Evolutionary conservation across 441 rosid genomes (phyloP), one percentile per base, ranked within the genome.

Genomic region (Arabidopsis lyrata): DNA sequence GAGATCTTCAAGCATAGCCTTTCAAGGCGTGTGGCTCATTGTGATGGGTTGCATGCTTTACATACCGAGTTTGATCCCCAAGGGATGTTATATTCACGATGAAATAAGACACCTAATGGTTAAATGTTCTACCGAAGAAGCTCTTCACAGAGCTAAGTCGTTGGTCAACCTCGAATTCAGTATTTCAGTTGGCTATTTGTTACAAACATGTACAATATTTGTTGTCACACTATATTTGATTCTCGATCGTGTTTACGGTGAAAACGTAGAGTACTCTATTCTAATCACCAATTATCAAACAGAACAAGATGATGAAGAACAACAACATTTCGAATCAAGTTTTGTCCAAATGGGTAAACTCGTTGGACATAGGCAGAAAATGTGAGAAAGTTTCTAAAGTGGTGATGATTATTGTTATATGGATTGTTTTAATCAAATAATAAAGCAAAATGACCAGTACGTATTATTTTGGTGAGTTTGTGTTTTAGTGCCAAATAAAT

Each of bases 11-110:
- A 87, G 93, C 73, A 82, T 92, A 49, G 10, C 78, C 16, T 90
- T 84, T 66, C 95, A 92, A 80, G 95, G 98, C 6, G 62, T 81
- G 13, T 92, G 97, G 97, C 52, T 92, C 14, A 70, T 87, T 5
- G n/a, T 86, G 47, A 87, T 86, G 90, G 95, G 95, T 1, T 83
- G 42, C 77, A 78, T 82, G 84, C 83, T 90, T 8, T 89, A 90
- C 88, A 89, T 88, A 8, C 93, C 97, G 0, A 67, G 66, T 9
- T 74, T 89, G 38, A 78, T 86, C 2, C 85, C 98, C 0, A 90
- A 86, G 70, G 94, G 88, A 1, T 90, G 98, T 63, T 86, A 73
- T 74, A 58, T 90, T 49, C 69, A 84, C 66, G 2, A 14, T 8
- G 93, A 90, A 78, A 85, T 76, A 14, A 88, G 82, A 12, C 95